phyloP scores from a whole-genome alignment of 768 basidiomycete species.

The Leccinum rimulosum region DNA sequence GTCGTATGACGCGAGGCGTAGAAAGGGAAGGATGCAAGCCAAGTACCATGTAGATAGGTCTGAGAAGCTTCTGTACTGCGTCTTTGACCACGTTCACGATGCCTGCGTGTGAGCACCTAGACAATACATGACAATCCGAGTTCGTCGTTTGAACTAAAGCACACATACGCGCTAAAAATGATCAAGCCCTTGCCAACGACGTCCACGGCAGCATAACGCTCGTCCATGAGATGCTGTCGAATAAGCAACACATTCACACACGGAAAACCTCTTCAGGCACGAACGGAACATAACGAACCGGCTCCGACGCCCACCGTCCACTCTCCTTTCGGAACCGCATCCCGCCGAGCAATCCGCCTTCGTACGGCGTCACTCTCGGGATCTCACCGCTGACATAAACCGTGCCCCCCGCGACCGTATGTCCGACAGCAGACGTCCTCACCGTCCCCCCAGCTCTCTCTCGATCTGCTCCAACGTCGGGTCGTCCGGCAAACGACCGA shows the following conservation, averaged over 20 bases:
- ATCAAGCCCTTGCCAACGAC: constrained; percentile 80
- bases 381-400: constrained; percentile 84
- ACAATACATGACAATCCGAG: not conserved
- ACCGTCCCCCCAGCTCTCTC: constrained; percentile 49
- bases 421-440: constrained; percentile 56
- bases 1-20: not conserved
- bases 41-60: constrained; percentile 75
- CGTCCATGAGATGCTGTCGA: constrained; percentile 73
- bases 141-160: not conserved
- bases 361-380: constrained; percentile 64
- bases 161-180: constrained; percentile 76
- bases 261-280: not conserved
- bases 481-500: constrained; percentile 62
- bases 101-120: constrained; percentile 73
- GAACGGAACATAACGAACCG: constrained; percentile 35
- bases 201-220: constrained; percentile 74
- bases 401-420: constrained; percentile 58
- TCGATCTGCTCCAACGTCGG: constrained; percentile 70
- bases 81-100: constrained; percentile 82
- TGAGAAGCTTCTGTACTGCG: constrained; percentile 55
- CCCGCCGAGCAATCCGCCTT: constrained; percentile 65
- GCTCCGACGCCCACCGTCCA: constrained; percentile 50
- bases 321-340: constrained; percentile 52
- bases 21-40: not conserved
- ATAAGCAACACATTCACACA: not conserved